Base-by-base conservation (phyloP, 257 asterid genomes). In the Rauvolfia tetraphylla region DNA sequence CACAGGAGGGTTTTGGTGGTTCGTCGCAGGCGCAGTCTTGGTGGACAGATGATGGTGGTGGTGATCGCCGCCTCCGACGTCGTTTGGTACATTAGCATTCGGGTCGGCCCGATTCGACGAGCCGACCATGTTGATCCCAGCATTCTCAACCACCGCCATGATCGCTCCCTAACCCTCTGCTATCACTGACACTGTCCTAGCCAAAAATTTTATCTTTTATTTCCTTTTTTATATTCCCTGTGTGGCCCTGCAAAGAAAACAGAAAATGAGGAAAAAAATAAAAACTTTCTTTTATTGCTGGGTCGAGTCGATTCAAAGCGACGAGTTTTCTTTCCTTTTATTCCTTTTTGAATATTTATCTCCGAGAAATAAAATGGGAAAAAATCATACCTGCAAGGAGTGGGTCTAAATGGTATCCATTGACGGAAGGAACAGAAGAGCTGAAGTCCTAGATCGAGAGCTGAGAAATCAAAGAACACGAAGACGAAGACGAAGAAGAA, bases 131-230 rank as follows among this genome's bases (percentile, higher is more conserved):
- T 72, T 79, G 39, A 73, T 81, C 72, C 85, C 87, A 77, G 88
- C 92, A 89, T 90, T 91, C 53, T 93, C 98, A 81, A 89, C 93
- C 83, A 93, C 94, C 77, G 98, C 94, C 98, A 93, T 93, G 93
- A 87, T 90, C 78, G 72, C 62, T 73, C 33, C 80, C 58, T 69
- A 75, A 79, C 68, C 81, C 84, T 81, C 15, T 46, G 36, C 57
- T 51, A 18, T 14, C 36, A 75, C 83, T 68, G 78, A 74, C 70
- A 42, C 73, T 71, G 53, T 42, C 48, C 68, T 65, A 58, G 53
- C 46, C 59, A 56, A 72, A 13, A 11, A 46, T n/a, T 53, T 44
- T 66, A 18, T 17, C 36, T 29, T 9, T 74, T 38, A 29, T 58
- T 33, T 6, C 10, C 38, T 23, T 31, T 22, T 76, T 68, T 5